These are phyloP conservation scores for Pseudodiploospora longispora DNA, from an alignment of 2,329 filamentous ascomycete species.

Conservation along the genomic window DNA sequence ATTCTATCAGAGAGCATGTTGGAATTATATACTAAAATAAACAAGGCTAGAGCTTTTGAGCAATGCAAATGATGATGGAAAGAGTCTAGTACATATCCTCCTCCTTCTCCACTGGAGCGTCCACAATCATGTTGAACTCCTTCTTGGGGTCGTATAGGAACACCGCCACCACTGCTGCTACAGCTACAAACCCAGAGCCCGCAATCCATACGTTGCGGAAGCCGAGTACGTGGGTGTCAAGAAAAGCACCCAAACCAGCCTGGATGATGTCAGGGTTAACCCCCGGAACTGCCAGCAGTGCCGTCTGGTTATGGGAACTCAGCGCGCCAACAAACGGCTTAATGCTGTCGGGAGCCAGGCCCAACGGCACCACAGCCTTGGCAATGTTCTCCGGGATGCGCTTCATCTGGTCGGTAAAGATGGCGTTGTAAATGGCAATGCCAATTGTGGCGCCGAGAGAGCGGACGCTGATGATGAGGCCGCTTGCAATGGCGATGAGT, in stretches of 20 bases:
- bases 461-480: slow-evolving; percentile 29
- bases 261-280: slow-evolving; percentile 22
- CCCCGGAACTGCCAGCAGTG: slow-evolving; percentile 16
- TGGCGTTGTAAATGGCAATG: slow-evolving; percentile 27
- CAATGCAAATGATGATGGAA: not conserved
- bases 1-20: not conserved
- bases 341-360: slow-evolving; percentile 16
- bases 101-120: slow-evolving; percentile 27
- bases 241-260: slow-evolving; percentile 16
- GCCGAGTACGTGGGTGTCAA: slow-evolving; percentile 19
- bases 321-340: slow-evolving; percentile 20
- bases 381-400: slow-evolving; percentile 24
- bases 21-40: not conserved
- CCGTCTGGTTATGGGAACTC: slow-evolving; percentile 15
- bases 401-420: slow-evolving; percentile 20
- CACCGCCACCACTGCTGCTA: slow-evolving; percentile 14
- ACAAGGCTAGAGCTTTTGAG: not conserved
- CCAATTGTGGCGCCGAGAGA: slow-evolving; percentile 31
- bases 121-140: slow-evolving; percentile 30
- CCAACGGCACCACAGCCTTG: slow-evolving; percentile 19
- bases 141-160: slow-evolving; percentile 23
- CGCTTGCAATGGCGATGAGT: slow-evolving; percentile 28
- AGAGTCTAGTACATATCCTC: slow-evolving; percentile 13
- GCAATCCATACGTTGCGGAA: slow-evolving; percentile 27
- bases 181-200: slow-evolving; percentile 18